Percentiles rank a stretch among this genome's conserved stretches.
phyloP scores from a whole-genome alignment of 2,329 filamentous ascomycete species.

The Cladosporium velox region DNA sequence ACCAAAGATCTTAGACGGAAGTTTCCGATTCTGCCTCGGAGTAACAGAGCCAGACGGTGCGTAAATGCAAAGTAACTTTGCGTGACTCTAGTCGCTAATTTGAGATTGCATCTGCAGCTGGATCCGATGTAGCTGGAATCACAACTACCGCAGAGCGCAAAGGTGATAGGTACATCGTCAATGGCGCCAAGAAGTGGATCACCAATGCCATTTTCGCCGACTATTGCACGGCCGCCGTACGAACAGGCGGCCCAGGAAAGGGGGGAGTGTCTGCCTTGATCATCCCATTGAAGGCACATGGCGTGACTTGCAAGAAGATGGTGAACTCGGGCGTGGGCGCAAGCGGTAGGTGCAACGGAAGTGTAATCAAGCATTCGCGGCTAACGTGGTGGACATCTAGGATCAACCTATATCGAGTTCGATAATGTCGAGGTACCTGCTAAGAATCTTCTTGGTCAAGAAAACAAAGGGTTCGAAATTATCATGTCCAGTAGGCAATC shows the following conservation, averaged over 20 bases:
- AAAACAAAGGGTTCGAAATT: slow-evolving; percentile 58
- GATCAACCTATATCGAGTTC: slow-evolving; percentile 44
- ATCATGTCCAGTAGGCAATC: slow-evolving; percentile 50
- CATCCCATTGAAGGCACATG: slow-evolving; percentile 53
- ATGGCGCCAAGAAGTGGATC: slow-evolving; percentile 62
- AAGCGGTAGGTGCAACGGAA: slow-evolving; percentile 50
- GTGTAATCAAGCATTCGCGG: not conserved
- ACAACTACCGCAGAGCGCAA: slow-evolving; percentile 56
- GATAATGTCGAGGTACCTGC: slow-evolving; percentile 59
- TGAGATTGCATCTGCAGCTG: slow-evolving; percentile 28
- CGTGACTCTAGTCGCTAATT: not conserved
- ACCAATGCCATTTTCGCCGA: slow-evolving; percentile 52
- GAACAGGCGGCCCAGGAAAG: slow-evolving; percentile 58
- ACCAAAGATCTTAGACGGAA: slow-evolving; percentile 58
- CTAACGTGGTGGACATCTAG: not conserved
- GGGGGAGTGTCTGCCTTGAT: slow-evolving; percentile 60
- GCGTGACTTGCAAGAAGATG: slow-evolving; percentile 57
- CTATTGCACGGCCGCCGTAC: slow-evolving; percentile 56
- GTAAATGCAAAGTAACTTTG: not conserved
- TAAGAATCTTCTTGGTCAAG: slow-evolving; percentile 55
- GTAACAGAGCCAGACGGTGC: slow-evolving; percentile 63
- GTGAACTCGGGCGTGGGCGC: slow-evolving; percentile 67
- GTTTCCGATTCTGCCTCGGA: slow-evolving; percentile 63
- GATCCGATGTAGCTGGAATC: slow-evolving; percentile 66
- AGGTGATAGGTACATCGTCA: slow-evolving; percentile 58